Percentiles rank a stretch among this genome's conserved stretches.
These are phyloP conservation scores for Saturnispora halmiae DNA, from an alignment of 805 yeast genomes.

Conservation along the genomic window DNA sequence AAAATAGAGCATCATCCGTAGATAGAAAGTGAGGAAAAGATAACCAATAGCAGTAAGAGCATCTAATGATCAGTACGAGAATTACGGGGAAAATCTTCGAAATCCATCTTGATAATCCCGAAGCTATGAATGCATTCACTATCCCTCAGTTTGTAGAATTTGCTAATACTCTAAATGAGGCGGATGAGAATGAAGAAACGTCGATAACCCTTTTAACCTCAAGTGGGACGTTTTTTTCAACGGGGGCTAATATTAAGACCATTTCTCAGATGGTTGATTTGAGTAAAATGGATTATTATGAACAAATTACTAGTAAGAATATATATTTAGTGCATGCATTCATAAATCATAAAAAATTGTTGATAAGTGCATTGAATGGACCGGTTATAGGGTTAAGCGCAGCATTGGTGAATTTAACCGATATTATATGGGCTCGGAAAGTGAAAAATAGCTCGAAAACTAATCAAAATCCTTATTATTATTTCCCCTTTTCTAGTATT, in stretches of 20 bases:
- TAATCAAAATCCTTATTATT: conserved; percentile 30
- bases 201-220: conserved; percentile 58
- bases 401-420: conserved; percentile 67
- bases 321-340: conserved; percentile 58
- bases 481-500: conserved; percentile 72
- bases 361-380: conserved; percentile 72
- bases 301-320: conserved; percentile 48
- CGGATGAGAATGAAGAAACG: conserved; percentile 55
- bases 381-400: conserved; percentile 78
- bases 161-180: conserved; percentile 49
- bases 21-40: no score
- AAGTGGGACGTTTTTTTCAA: conserved; percentile 67
- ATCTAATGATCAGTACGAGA: conserved; percentile 6
- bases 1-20: not conserved
- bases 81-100: conserved; percentile 28
- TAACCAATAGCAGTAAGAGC: no score
- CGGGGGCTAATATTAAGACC: conserved; percentile 67
- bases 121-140: conserved; percentile 55
- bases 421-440: conserved; percentile 51
- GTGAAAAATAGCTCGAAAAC: not conserved
- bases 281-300: conserved; percentile 20
- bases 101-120: conserved; percentile 58
- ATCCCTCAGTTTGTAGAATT: conserved; percentile 54
- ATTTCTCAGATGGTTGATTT: conserved; percentile 24
- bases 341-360: conserved; percentile 59